Percentiles rank a stretch among this genome's conserved stretches.
Evolutionary conservation across 192 early-diverging fungal species (phyloP).

Genomic region (Backusella tuberculispora): DNA sequence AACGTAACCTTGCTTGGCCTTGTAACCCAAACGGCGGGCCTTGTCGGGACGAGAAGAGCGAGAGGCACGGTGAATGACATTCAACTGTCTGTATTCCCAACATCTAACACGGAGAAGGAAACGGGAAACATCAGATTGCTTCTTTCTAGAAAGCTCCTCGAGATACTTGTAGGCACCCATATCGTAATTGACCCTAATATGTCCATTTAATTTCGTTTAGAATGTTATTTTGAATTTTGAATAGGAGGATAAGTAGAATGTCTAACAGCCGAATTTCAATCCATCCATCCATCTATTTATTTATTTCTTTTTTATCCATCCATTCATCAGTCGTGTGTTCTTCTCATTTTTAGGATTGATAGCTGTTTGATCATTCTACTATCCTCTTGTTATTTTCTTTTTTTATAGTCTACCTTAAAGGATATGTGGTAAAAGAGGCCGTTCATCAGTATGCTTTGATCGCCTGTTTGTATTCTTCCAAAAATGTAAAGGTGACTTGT

Average conservation of each 20-base stretch:
- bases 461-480: background rate
- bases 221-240: background rate
- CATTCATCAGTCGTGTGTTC: background rate
- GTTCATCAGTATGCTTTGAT: slow-evolving; percentile 10
- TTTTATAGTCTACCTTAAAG: background rate
- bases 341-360: background rate
- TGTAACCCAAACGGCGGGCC: slow-evolving; percentile 99
- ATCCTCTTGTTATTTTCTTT: background rate
- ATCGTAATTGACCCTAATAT: background rate
- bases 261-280: background rate
- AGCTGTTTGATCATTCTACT: background rate
- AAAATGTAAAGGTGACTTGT: slow-evolving; percentile 7
- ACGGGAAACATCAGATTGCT: slow-evolving; percentile 98
- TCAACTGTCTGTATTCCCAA: slow-evolving; percentile 99
- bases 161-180: slow-evolving; percentile 82
- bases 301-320: background rate
- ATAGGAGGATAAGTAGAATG: background rate
- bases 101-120: slow-evolving; percentile 97
- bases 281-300: background rate
- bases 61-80: slow-evolving; percentile 97
- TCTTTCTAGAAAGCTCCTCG: slow-evolving; percentile 97
- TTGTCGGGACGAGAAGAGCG: slow-evolving; percentile 98
- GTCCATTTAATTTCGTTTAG: background rate
- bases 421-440: slow-evolving; percentile 13
- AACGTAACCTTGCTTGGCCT: slow-evolving; percentile 99